Evolutionary conservation across 768 basidiomycete genomes (phyloP).

Genomic region (Leccinum broughii): DNA sequence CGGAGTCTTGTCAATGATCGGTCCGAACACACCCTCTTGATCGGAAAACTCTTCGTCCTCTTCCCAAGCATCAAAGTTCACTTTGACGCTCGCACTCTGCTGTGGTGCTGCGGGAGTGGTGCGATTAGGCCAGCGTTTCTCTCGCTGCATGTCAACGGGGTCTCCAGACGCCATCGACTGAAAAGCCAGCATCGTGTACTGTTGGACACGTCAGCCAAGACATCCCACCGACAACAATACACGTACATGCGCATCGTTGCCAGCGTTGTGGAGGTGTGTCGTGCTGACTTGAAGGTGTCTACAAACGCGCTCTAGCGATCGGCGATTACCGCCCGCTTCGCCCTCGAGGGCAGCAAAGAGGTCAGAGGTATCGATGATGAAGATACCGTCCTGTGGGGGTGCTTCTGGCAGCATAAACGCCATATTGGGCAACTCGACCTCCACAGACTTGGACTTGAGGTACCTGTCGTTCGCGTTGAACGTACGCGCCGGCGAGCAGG

Average conservation of each 20-base stretch:
- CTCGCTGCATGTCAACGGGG: conserved; percentile 72
- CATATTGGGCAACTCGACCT: conserved; percentile 53
- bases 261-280: conserved; percentile 74
- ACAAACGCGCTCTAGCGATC: conserved; percentile 62
- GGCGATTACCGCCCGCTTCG: conserved; percentile 48
- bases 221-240: background rate
- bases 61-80: conserved; percentile 59
- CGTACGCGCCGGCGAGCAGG: background rate
- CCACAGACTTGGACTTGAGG: conserved; percentile 50
- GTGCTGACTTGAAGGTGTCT: conserved; percentile 59
- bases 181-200: conserved; percentile 73
- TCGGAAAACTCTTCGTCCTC: conserved; percentile 53
- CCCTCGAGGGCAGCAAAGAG: conserved; percentile 77
- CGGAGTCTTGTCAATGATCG: conserved; percentile 18
- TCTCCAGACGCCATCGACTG: conserved; percentile 74
- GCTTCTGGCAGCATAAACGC: conserved; percentile 58
- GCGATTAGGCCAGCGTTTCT: conserved; percentile 75
- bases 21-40: conserved; percentile 40
- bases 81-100: conserved; percentile 41
- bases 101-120: conserved; percentile 35
- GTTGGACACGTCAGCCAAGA: conserved; percentile 3
- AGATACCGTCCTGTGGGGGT: conserved; percentile 53
- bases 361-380: conserved; percentile 70
- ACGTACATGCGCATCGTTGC: conserved; percentile 81
- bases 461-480: conserved; percentile 40